These are phyloP conservation scores for Neofusicoccum ribis DNA, from an alignment of 2,329 filamentous ascomycete genomes.

Conservation along the genomic window DNA sequence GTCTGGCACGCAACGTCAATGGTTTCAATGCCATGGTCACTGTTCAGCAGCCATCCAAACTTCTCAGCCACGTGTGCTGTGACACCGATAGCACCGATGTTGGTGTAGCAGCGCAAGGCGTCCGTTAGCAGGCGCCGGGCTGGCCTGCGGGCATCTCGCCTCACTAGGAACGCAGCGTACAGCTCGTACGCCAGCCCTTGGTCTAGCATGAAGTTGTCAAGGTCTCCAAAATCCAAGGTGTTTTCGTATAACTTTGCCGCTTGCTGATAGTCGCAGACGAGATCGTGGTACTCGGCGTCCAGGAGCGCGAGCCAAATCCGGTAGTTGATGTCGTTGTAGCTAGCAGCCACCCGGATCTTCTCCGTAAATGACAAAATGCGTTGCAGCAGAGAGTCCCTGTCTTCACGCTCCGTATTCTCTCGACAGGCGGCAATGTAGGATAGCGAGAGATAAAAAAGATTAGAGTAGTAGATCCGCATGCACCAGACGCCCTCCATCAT, in stretches of 20 bases:
- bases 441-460: slow-evolving; percentile 46
- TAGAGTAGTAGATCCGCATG: slow-evolving; percentile 44
- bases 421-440: slow-evolving; percentile 42
- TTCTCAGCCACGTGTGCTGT: slow-evolving; percentile 67
- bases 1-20: slow-evolving; percentile 69
- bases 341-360: slow-evolving; percentile 64
- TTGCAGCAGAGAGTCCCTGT: slow-evolving; percentile 51
- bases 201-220: slow-evolving; percentile 67
- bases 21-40: slow-evolving; percentile 60
- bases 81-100: slow-evolving; percentile 68
- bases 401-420: slow-evolving; percentile 36
- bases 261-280: slow-evolving; percentile 52
- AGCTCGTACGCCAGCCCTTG: slow-evolving; percentile 73
- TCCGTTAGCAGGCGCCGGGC: slow-evolving; percentile 70
- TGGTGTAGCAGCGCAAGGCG: slow-evolving; percentile 66
- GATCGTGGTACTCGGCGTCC: slow-evolving; percentile 67
- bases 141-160: slow-evolving; percentile 64
- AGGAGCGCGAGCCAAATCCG: slow-evolving; percentile 67
- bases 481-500: slow-evolving; percentile 47
- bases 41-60: slow-evolving; percentile 66
- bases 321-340: slow-evolving; percentile 70
- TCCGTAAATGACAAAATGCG: slow-evolving; percentile 58
- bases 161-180: slow-evolving; percentile 70
- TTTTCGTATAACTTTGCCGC: slow-evolving; percentile 68
- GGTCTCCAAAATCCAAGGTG: slow-evolving; percentile 69